A percentile compares a stretch with the other conserved stretches of the same genome.
Evolutionary conservation across 805 yeast genomes (phyloP).

Genomic region (Pichia gijzeniarum): DNA sequence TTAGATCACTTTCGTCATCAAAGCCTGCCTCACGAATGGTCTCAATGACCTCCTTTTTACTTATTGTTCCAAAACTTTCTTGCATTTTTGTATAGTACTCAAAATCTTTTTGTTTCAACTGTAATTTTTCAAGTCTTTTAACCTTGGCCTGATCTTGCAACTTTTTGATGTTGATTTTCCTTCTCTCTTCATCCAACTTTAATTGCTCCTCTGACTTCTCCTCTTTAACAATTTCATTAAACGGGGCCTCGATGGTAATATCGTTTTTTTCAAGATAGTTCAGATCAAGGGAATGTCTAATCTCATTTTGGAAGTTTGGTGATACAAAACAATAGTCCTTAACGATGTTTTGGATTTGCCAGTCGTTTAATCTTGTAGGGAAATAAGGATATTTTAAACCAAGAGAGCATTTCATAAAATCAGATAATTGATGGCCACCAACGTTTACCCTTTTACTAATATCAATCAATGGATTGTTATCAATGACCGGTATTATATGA

Average conservation of each 20-base stretch:
- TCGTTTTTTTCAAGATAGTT: slow-evolving; percentile 64
- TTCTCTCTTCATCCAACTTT: slow-evolving; percentile 64
- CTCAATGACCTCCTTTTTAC: slow-evolving; percentile 47
- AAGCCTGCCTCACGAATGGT: slow-evolving; percentile 68
- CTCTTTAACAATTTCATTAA: slow-evolving; percentile 54
- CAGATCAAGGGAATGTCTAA: slow-evolving; percentile 49
- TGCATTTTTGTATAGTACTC: slow-evolving; percentile 60
- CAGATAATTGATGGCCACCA: slow-evolving; percentile 78
- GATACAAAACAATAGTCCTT: slow-evolving; percentile 78
- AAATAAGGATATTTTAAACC: slow-evolving; percentile 86
- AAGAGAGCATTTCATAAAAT: slow-evolving; percentile 55
- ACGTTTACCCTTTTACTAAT: slow-evolving; percentile 80
- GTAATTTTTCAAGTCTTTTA: slow-evolving; percentile 69
- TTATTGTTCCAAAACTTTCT: slow-evolving; percentile 42
- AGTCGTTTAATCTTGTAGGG: slow-evolving; percentile 61
- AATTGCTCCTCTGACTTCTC: slow-evolving; percentile 84
- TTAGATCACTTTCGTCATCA: slow-evolving; percentile 65
- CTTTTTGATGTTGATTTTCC: slow-evolving; percentile 79
- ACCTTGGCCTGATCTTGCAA: slow-evolving; percentile 91
- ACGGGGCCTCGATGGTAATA: slow-evolving; percentile 76
- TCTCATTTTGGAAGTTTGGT: slow-evolving; percentile 56
- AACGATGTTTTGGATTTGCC: slow-evolving; percentile 62
- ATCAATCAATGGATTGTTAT: slow-evolving; percentile 58
- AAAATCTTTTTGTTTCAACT: slow-evolving; percentile 74
- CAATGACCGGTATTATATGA: slow-evolving; percentile 70